Evolutionary conservation across 179 eudicot species (phyloP).

Genomic region (Gypsophila paniculata): DNA sequence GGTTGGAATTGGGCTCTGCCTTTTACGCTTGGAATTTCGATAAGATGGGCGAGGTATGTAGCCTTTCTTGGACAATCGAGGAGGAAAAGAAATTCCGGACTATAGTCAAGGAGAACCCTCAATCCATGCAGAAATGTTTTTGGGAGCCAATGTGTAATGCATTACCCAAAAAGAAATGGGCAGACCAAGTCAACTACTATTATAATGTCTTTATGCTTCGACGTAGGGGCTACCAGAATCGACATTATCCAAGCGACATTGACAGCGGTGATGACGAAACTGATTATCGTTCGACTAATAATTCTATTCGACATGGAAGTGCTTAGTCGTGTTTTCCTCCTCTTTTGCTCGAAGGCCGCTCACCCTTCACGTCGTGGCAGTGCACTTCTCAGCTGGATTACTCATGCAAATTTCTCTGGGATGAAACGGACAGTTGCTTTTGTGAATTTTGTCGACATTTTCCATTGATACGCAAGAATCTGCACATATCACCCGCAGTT

Average conservation of each 20-base stretch:
- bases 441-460: conserved; percentile 15
- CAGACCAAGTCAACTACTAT: conserved; percentile 71
- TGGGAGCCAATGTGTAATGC: conserved; percentile 47
- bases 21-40: conserved; percentile 62
- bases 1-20: conserved; percentile 63
- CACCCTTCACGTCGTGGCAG: conserved; percentile 22
- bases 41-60: conserved; percentile 74
- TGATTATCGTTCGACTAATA: conserved; percentile 33
- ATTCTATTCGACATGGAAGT: conserved; percentile 25
- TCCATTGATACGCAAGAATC: not conserved
- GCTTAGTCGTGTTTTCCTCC: conserved; percentile 31
- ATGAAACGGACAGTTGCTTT: conserved; percentile 4
- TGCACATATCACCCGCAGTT: conserved; percentile 36
- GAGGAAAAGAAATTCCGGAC: conserved; percentile 51
- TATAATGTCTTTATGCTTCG: conserved; percentile 67
- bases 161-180: conserved; percentile 48
- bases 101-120: conserved; percentile 54
- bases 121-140: conserved; percentile 43
- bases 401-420: not conserved
- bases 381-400: conserved; percentile 1
- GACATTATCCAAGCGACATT: conserved; percentile 41
- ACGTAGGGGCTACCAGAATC: conserved; percentile 68
- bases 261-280: conserved; percentile 86
- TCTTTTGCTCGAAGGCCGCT: conserved; percentile 41
- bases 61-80: conserved; percentile 53